A percentile compares a stretch with the other conserved stretches of the same genome.
These are phyloP conservation scores for Apophysomyces sp. DNA, from an alignment of 371 early-diverging fungal genomes.

Conservation along the genomic window DNA sequence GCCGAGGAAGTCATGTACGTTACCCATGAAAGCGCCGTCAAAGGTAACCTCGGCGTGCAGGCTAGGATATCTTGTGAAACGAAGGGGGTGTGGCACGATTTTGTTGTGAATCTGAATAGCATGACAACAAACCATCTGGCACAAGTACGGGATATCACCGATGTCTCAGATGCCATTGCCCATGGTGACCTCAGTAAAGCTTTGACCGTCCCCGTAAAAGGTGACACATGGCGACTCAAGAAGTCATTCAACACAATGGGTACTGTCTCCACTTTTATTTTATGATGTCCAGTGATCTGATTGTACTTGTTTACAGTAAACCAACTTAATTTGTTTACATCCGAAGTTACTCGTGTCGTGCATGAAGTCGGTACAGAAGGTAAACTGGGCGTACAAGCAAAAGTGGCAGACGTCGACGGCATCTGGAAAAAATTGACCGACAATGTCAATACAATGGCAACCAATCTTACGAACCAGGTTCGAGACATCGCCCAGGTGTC, in stretches of 20 bases:
- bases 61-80: slow-evolving; percentile 41
- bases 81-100: slow-evolving; percentile 72
- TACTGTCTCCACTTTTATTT: slow-evolving; percentile 9
- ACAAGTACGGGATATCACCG: slow-evolving; percentile 74
- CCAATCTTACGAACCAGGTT: slow-evolving; percentile 49
- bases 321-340: slow-evolving; percentile 30
- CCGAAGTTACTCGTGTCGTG: slow-evolving; percentile 39
- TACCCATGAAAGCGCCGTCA: slow-evolving; percentile 61
- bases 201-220: slow-evolving; percentile 66
- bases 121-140: slow-evolving; percentile 66
- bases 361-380: slow-evolving; percentile 40
- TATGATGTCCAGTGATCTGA: neutral
- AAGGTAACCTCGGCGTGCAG: slow-evolving; percentile 66
- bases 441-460: slow-evolving; percentile 46
- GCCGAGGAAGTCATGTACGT: slow-evolving; percentile 58
- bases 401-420: slow-evolving; percentile 45
- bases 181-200: slow-evolving; percentile 71
- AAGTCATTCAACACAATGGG: slow-evolving; percentile 78
- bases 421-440: slow-evolving; percentile 62
- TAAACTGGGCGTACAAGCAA: slow-evolving; percentile 28
- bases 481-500: slow-evolving; percentile 48
- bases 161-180: slow-evolving; percentile 74
- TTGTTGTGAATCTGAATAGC: slow-evolving; percentile 65
- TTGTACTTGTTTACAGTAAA: slow-evolving; percentile 18
- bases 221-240: slow-evolving; percentile 68